Evolutionary conservation across 2,329 filamentous ascomycete genomes (phyloP).

Genomic region (Trichoderma oligosporum): DNA sequence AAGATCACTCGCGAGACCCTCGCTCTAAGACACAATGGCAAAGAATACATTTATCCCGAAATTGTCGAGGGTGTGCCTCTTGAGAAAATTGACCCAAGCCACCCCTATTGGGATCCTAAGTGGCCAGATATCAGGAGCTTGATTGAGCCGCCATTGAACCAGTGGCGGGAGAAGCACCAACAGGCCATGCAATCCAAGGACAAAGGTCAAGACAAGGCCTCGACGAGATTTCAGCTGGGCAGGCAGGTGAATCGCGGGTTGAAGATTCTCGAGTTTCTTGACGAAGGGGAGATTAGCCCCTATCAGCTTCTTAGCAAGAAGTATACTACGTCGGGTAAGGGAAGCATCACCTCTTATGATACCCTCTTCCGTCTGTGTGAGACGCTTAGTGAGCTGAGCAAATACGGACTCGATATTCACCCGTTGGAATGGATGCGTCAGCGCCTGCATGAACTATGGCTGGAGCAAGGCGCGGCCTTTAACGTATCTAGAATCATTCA

Average conservation of each 20-base stretch:
- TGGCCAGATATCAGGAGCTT: slow-evolving; percentile 47
- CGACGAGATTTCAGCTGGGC: slow-evolving; percentile 50
- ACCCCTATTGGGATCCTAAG: slow-evolving; percentile 54
- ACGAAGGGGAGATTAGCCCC: slow-evolving; percentile 50
- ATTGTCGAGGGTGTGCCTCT: slow-evolving; percentile 53
- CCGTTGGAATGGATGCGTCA: slow-evolving; percentile 57
- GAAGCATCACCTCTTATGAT: slow-evolving; percentile 49
- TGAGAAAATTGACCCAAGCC: slow-evolving; percentile 45
- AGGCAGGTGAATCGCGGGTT: slow-evolving; percentile 55
- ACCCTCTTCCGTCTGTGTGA: slow-evolving; percentile 54
- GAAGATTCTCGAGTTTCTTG: slow-evolving; percentile 50
- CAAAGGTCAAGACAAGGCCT: slow-evolving; percentile 33
- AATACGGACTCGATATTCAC: slow-evolving; percentile 50
- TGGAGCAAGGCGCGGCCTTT: slow-evolving; percentile 44
- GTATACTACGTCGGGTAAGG: slow-evolving; percentile 42
- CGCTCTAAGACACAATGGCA: slow-evolving; percentile 46
- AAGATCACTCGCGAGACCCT: slow-evolving; percentile 45
- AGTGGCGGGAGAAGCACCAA: slow-evolving; percentile 48
- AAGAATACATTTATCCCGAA: slow-evolving; percentile 47
- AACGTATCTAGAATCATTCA: slow-evolving; percentile 49
- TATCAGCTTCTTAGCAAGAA: slow-evolving; percentile 54
- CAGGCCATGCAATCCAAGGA: slow-evolving; percentile 33
- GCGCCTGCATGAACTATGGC: slow-evolving; percentile 49
- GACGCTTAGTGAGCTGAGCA: slow-evolving; percentile 50
- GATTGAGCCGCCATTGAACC: slow-evolving; percentile 43